These are phyloP conservation scores for Umbelopsis sp. DNA, from an alignment of 192 early-diverging fungal species.

Conservation along the genomic window DNA sequence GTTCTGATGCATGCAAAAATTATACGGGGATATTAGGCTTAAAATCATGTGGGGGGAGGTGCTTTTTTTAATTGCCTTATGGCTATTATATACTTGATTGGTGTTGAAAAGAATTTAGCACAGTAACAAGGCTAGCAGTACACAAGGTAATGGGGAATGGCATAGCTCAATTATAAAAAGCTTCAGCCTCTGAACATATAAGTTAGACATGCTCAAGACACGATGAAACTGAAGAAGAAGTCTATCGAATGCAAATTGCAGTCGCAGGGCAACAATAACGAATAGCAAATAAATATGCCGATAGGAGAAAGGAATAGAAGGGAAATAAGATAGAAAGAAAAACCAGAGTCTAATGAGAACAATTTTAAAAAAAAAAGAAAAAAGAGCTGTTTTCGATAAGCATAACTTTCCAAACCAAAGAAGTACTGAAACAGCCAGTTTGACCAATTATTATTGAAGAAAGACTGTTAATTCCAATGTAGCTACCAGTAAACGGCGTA, in stretches of 20 bases:
- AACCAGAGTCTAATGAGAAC: not conserved
- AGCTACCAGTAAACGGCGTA: too few species aligned
- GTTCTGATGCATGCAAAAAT: too few species aligned
- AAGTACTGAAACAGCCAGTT: not conserved
- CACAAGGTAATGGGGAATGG: not conserved
- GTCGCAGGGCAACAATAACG: slow-evolving; percentile 5
- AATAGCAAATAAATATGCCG: not conserved
- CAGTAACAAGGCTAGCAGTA: slow-evolving; percentile 1
- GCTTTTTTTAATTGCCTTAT: not conserved
- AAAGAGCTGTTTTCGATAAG: not conserved
- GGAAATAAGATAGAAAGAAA: not conserved
- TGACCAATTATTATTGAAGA: too few species aligned
- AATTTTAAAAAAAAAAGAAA: not conserved
- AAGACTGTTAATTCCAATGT: too few species aligned
- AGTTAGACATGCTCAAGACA: not conserved
- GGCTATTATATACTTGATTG: not conserved
- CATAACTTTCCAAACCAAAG: not conserved
- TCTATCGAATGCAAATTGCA: slow-evolving; percentile 2
- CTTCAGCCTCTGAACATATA: not conserved
- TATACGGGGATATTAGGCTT: too few species aligned
- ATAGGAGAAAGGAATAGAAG: not conserved
- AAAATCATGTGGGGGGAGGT: not conserved
- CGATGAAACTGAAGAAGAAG: not conserved
- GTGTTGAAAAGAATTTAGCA: not conserved
- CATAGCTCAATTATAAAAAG: not conserved